Base-by-base conservation (phyloP, 73 alveolate genomes). In the Paramecium sonneborni region DNA sequence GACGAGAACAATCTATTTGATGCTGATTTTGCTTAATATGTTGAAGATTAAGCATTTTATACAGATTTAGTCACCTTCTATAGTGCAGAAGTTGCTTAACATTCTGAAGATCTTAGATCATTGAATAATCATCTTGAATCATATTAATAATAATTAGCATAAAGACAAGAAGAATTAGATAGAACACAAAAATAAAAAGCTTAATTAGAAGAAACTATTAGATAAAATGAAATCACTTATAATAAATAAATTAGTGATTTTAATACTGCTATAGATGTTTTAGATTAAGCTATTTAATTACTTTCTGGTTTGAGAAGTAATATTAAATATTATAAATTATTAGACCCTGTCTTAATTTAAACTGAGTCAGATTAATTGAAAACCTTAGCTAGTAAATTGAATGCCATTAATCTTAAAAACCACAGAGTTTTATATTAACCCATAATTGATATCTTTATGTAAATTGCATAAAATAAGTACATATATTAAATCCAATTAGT, bases 251-350 rank as follows among this genome's bases (percentile, higher is more conserved):
- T 79, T 23, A 26, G 41, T 43, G 74, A 79, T 79, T 79, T 79
- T 48, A 79, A 79, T 79, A 24, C 90, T 41, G 90, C 90, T 1
- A 79, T 79, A 9, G 90, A 79, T 79, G 74, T 79, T 41, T 32
- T 79, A 30, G 90, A 79, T 41, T 46, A 79, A 44, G 90, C 90
- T 24, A 32, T 79, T 34, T 24, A 38, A 79, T 24, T 79, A 8
- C 21, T 79, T 5, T 32, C 44, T 30, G 14, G 46, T 18, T 79
- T 79, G 28, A 79, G 90, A 79, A 79, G 55, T 79, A 39, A 18
- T 35, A 4, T 35, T 52, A 1, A 15, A 79, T 44, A 37, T 41
- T 30, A 79, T 20, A 37, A 14, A 43, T 76, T 2, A 43, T 18
- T 43, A 79, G 90, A 38, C 24, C 90, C 90, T 43, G 69, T 46